phyloP scores from a whole-genome alignment of 2,329 filamentous ascomycete species.

The Ambrosiella cleistominuta region DNA sequence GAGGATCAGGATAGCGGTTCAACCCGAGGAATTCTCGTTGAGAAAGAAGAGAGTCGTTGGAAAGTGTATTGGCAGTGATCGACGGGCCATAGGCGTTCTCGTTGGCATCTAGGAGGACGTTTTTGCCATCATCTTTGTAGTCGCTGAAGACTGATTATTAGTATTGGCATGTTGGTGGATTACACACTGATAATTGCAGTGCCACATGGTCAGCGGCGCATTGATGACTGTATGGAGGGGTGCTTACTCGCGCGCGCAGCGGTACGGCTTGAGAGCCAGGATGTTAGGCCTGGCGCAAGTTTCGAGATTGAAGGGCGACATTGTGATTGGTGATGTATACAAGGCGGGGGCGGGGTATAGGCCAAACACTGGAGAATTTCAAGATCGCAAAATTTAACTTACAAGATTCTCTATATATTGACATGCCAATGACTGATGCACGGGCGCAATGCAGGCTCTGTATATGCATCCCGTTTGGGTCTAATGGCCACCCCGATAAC shows the following conservation, averaged over 20 bases:
- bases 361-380: background rate
- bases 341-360: background rate
- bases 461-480: background rate
- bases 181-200: background rate
- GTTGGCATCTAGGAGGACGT: conserved; percentile 91
- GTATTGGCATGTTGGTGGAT: background rate
- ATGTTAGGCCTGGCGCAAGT: conserved; percentile 65
- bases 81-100: conserved; percentile 92
- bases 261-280: conserved; percentile 57
- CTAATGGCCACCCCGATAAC: background rate
- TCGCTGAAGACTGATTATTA: conserved; percentile 40
- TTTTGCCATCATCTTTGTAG: conserved; percentile 96
- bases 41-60: conserved; percentile 20
- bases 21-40: conserved; percentile 59
- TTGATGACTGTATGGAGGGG: conserved; percentile 5
- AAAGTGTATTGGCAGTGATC: conserved; percentile 33
- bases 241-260: conserved; percentile 63
- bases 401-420: too few species aligned
- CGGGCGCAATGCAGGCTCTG: background rate
- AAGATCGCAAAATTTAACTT: too few species aligned
- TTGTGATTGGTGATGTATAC: conserved; percentile 17
- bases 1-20: conserved; percentile 90
- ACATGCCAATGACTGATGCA: too few species aligned
- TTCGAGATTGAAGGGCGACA: conserved; percentile 53
- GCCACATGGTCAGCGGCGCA: background rate